A percentile compares a stretch with the other conserved stretches of the same genome.
These are phyloP conservation scores for Coemansia sp. DNA, from an alignment of 192 early-diverging fungal genomes.

Conservation along the genomic window DNA sequence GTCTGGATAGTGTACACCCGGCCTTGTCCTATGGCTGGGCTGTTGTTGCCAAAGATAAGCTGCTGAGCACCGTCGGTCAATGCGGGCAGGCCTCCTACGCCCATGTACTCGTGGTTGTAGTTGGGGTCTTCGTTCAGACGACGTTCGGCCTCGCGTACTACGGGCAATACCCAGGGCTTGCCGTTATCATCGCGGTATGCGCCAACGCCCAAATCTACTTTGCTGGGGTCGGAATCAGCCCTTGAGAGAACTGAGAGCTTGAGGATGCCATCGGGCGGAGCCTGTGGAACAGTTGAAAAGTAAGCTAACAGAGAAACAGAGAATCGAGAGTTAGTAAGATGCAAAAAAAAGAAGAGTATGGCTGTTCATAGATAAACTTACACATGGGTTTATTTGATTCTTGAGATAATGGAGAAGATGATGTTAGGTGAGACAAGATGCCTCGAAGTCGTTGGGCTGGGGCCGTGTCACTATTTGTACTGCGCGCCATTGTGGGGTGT, in stretches of 20 bases:
- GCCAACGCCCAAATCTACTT: slow-evolving; percentile 95
- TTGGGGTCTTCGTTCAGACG: slow-evolving; percentile 68
- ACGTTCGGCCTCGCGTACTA: slow-evolving; percentile 89
- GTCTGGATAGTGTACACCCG: slow-evolving; percentile 81
- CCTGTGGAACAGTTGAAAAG: slow-evolving; percentile 53
- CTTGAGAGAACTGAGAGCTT: slow-evolving; percentile 82
- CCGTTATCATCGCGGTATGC: slow-evolving; percentile 92
- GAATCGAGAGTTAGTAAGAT: neutral
- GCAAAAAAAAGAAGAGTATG: neutral
- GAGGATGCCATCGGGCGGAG: slow-evolving; percentile 92
- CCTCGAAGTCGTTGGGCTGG: slow-evolving; percentile 6
- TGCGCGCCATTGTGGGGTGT: neutral
- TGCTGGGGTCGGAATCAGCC: slow-evolving; percentile 74
- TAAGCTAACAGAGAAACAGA: slow-evolving; percentile 21
- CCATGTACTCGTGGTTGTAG: slow-evolving; percentile 93
- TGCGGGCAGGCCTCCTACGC: slow-evolving; percentile 78
- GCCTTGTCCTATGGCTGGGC: slow-evolving; percentile 67
- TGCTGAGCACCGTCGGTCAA: slow-evolving; percentile 81
- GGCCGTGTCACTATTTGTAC: neutral
- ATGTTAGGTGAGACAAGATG: slow-evolving; percentile 30
- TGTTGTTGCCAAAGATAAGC: slow-evolving; percentile 83
- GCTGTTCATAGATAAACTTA: slow-evolving; percentile 9
- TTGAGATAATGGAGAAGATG: slow-evolving; percentile 14
- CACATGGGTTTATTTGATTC: slow-evolving; percentile 17
- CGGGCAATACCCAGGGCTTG: slow-evolving; percentile 95